Evolutionary conservation across 441 rosid genomes (phyloP), one percentile per base, ranked within the genome.

Genomic region (Omphalea diandra): DNA sequence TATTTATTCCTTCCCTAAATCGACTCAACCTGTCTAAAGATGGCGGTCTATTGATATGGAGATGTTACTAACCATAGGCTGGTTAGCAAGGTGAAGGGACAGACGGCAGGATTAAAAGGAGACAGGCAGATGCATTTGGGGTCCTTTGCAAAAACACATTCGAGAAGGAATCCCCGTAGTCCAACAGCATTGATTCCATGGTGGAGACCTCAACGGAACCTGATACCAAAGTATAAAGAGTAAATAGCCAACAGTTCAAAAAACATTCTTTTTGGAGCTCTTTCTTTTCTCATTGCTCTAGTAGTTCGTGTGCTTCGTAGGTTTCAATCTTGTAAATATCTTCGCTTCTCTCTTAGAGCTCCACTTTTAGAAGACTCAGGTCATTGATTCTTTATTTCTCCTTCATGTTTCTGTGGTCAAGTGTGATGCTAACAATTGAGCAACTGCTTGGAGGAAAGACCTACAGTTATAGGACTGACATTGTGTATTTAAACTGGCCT

Each of bases 201-300:
- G 41, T 49, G 40, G 65, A 76, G 67, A 50, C 76, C 73, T 62
- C 57, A 61, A 60, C 36, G 72, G 70, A 71, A 74, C 70, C 70
- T 41, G 73, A 76, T 68, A 69, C 70, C 64, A n/a, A 63, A 86
- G 76, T 75, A 75, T 69, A 70, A 76, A 72, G 86, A 81, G 89
- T 84, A 83, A 77, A 88, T 88, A 86, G 75, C 58, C 81, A 70
- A 77, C 81, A 44, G 76, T 73, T 66, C 49, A 59, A 70, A 33
- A 31, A 56, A 63, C 27, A 65, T 80, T 80, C 74, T 82, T 81
- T 85, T 60, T 40, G 83, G 87, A 78, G 84, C 83, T 79, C 83
- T 29, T 70, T 41, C 50, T 12, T 46, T 27, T 54, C 35, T 17
- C 47, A 71, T 71, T 65, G 46, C 40, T 53, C 14, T 46, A 10